Base-by-base conservation (phyloP, 1,139 yeast genomes). In the Debaryomycetaceae sp. region DNA sequence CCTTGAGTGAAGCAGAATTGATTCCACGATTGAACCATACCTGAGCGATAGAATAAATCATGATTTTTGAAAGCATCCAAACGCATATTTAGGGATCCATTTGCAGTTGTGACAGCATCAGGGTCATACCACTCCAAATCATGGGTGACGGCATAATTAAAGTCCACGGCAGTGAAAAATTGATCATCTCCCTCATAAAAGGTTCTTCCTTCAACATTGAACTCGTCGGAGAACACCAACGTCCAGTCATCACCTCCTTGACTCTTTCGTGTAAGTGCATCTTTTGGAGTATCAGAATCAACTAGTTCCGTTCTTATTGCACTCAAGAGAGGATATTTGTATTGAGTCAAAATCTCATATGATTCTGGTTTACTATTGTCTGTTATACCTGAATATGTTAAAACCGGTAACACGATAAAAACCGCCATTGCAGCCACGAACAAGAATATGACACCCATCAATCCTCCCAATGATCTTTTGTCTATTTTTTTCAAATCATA, bases 41-140 rank as follows among this genome's bases (percentile, higher is more conserved):
- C 95, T 1, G 91, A 82, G 45, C 95, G 73, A 61, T 87, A 87
- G 55, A 75, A 81, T 46, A 87, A 65, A 50, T 80, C 72, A 59
- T 87, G 92, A 55, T 81, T 84, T 46, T 76, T 66, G 56, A 65
- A 81, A 4, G 92, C 89, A 53, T 87, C 95, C 77, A 87, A 65
- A 39, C 80, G 69, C n/a, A 87, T 55, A 35, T 67, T 65, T 34
- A 86, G 63, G 1, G 87, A 69, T 38, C 95, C 95, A 45, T 81
- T 75, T 5, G 61, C 70, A 1, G 95, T 87, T 5, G 79, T 70
- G 3, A 69, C 78, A 5, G 94, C 94, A 58, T 87, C 95, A 3
- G 96, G 95, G 45, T 78, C 79, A 58, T 87, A 87, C 95, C 95
- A 87, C 64, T 87, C 95, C 54, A 86, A 70, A 68, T 87, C 95